Evolutionary conservation across 495 filamentous ascomycete species (phyloP).

Genomic region (Xylaria longipes): DNA sequence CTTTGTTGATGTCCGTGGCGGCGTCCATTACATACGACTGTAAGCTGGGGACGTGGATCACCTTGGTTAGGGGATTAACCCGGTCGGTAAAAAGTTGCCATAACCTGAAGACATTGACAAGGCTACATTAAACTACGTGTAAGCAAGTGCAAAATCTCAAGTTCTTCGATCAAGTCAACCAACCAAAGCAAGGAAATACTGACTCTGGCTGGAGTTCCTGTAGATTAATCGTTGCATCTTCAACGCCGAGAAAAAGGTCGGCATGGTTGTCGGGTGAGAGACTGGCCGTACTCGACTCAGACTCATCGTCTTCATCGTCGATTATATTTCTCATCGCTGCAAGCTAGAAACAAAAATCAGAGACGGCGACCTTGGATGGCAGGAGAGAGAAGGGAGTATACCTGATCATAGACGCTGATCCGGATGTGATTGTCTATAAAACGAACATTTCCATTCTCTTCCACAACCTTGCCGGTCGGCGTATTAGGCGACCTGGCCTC

Average conservation of each 20-base stretch:
- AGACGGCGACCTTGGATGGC: background rate
- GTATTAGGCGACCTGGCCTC: conserved; percentile 4
- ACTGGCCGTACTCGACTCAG: background rate
- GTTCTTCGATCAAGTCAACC: background rate
- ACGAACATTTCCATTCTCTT: conserved; percentile 46
- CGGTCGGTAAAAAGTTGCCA: conserved; percentile 47
- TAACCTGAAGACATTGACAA: conserved; percentile 36
- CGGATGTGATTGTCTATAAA: conserved; percentile 49
- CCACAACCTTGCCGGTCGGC: conserved; percentile 42
- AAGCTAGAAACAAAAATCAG: conserved; percentile 22
- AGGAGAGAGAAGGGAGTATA: conserved; percentile 19
- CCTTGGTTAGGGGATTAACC: conserved; percentile 62
- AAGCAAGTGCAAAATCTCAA: conserved; percentile 12
- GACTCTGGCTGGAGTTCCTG: conserved; percentile 25
- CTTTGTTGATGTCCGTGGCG: conserved; percentile 41
- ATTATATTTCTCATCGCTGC: conserved; percentile 23
- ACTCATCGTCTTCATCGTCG: conserved; percentile 23
- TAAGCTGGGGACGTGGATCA: conserved; percentile 61
- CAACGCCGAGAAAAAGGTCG: conserved; percentile 22
- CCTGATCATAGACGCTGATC: conserved; percentile 47
- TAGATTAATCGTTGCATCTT: conserved; percentile 18
- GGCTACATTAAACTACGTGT: conserved; percentile 31
- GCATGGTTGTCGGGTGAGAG: conserved; percentile 22
- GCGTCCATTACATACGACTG: conserved; percentile 46
- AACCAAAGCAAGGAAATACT: background rate